Evolutionary conservation across 805 yeast species (phyloP).

Genomic region (Myxozyma monticola): DNA sequence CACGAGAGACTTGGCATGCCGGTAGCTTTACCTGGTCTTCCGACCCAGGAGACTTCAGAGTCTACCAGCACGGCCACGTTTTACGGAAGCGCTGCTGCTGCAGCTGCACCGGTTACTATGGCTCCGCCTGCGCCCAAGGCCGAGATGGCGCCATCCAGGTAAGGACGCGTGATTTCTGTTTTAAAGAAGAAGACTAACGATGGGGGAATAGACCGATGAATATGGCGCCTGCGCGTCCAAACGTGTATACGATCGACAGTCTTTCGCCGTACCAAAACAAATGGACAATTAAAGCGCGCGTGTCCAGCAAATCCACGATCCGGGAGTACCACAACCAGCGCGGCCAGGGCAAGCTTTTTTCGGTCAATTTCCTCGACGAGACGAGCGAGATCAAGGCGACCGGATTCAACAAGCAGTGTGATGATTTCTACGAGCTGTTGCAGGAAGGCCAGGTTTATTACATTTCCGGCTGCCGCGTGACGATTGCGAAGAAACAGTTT

Average conservation of each 20-base stretch:
- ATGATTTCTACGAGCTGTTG: constrained; percentile 67
- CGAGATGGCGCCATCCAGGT: no score
- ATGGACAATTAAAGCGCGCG: constrained; percentile 94
- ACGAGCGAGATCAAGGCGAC: constrained; percentile 96
- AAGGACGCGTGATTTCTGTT: no score
- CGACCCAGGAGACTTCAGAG: no score
- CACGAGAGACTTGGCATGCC: constrained; percentile 29
- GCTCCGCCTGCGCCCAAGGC: background rate
- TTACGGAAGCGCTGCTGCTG: constrained; percentile 12
- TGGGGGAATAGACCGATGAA: background rate
- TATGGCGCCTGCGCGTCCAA: constrained; percentile 32
- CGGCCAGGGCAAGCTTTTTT: constrained; percentile 89
- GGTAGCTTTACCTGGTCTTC: background rate
- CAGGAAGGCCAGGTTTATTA: constrained; percentile 90
- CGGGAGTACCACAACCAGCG: constrained; percentile 82
- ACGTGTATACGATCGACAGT: constrained; percentile 74
- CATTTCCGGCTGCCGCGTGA: constrained; percentile 76
- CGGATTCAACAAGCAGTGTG: constrained; percentile 86
- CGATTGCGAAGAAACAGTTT: constrained; percentile 81
- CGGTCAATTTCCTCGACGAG: constrained; percentile 84
- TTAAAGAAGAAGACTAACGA: background rate
- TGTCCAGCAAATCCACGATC: constrained; percentile 81
- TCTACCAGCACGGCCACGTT: constrained; percentile 10
- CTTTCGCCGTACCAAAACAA: constrained; percentile 85
- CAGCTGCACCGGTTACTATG: background rate